Evolutionary conservation across 108 stramenopile genomes (phyloP), one percentile per base, ranked within the genome.

Genomic region (Skeletonema menzelii): DNA sequence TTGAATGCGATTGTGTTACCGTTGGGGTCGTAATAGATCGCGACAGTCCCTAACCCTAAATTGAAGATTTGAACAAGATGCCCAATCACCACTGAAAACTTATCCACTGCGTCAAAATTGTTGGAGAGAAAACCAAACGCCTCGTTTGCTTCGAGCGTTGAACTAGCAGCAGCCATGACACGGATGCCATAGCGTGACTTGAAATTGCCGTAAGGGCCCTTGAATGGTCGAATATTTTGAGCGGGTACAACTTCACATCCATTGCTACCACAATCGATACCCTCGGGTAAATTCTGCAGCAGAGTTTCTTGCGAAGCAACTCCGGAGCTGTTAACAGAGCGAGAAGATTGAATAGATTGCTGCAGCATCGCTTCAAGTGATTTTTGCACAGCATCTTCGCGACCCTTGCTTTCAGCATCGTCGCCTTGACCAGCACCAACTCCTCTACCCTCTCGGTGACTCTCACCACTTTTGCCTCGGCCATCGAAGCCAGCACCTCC

Each of bases 1-100:
- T 92, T 92, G 76, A 92, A 92, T 0, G 91, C 91, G 27, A 92
- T 92, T 2, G 86, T 83, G 12, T 56, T 63, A 10, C 91, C 89
- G 24, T 55, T 67, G n/a, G 85, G 83, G 58, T 90, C 89, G 75
- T 88, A 86, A 56, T 83, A 92, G 20, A 92, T 90, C 13, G 86
- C 86, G 11, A 87, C 76, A 13, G 78, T 47, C 4, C 44, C 31
- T 7, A 86, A 28, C 0, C 67, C 30, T 38, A 92, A 40, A 11
- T 65, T 77, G 63, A 76, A 92, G 10, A 92, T 70, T 17, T 58
- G 32, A 44, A 78, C 73, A 8, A 92, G 75, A 11, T 76, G 42
- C 63, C 88, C 78, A 12, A 92, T 49, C 10, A 92, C 88, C 22
- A 79, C 73, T 0, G 86, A 84, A 79, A 92, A 92, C 12, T 56